phyloP scores from a whole-genome alignment of 1,284 basidiomycete genomes.

The Naganishia cerealis region DNA sequence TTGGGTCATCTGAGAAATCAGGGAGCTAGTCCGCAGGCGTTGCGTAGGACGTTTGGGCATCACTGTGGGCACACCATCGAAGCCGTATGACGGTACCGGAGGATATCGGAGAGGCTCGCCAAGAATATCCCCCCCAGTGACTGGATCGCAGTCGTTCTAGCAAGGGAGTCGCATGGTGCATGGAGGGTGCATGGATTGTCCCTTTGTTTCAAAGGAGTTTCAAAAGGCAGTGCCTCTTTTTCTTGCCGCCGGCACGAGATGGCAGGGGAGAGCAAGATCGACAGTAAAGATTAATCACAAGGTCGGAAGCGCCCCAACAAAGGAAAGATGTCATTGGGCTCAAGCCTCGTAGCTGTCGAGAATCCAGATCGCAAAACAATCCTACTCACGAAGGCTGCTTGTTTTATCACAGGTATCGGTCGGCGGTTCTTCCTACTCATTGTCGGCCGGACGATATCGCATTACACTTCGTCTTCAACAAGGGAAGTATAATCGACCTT shows the following conservation, averaged over 20 bases:
- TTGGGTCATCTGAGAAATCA: too few relatives aligned
- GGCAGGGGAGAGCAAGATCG: background rate
- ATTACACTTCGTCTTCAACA: background rate
- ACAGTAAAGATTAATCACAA: background rate
- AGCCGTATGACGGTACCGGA: too few relatives aligned
- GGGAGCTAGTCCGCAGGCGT: too few relatives aligned
- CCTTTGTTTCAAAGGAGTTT: background rate
- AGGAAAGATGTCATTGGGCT: background rate
- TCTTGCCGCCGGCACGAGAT: background rate
- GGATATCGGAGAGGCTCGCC: too few relatives aligned
- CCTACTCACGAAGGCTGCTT: background rate
- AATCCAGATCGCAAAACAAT: background rate
- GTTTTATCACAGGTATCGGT: background rate
- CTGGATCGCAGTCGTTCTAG: background rate
- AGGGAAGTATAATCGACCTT: background rate
- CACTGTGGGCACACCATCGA: too few relatives aligned
- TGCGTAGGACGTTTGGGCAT: too few relatives aligned
- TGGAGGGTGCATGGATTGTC: too few relatives aligned
- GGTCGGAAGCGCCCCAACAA: background rate
- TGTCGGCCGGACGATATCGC: background rate
- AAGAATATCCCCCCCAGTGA: background rate
- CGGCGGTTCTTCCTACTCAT: background rate
- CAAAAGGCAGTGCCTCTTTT: background rate
- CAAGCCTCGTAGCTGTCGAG: background rate
- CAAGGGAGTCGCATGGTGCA: background rate